Conservation (phyloP, 352 stramenopile genomes). For the Pythium phragmitis region DNA sequence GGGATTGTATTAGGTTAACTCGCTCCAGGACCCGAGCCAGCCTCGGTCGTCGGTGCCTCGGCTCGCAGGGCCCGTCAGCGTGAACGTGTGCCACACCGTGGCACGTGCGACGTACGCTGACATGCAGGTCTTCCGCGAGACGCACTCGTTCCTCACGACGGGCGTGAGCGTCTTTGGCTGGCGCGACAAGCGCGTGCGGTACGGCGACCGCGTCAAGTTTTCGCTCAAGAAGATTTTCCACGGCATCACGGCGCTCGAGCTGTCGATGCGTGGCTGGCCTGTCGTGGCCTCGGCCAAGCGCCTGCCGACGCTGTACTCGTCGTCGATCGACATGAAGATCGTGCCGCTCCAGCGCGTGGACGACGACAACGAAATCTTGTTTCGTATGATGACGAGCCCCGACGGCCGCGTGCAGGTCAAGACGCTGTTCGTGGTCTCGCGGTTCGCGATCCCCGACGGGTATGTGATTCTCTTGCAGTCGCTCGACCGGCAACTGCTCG, state of each 20-base stretch:
- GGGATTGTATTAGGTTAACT: not conserved
- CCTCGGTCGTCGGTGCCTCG: not conserved
- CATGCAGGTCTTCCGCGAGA: slow-evolving; percentile 22
- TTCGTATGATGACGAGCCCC: slow-evolving; percentile 22
- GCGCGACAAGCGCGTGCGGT: slow-evolving; percentile 29
- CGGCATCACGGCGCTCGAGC: slow-evolving; percentile 12
- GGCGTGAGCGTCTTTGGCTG: slow-evolving; percentile 35
- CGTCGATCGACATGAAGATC: slow-evolving; percentile 18
- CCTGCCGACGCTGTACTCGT: slow-evolving; percentile 22
- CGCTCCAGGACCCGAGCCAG: not conserved
- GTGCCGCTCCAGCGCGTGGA: slow-evolving; percentile 21
- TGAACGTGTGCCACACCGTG: slow-evolving; percentile 15
- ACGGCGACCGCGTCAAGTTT: slow-evolving; percentile 32
- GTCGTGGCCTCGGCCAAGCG: slow-evolving; percentile 21
- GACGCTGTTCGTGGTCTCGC: slow-evolving; percentile 25
- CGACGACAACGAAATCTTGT: slow-evolving; percentile 26
- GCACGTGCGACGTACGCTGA: slow-evolving; percentile 12
- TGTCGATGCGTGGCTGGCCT: slow-evolving; percentile 29
- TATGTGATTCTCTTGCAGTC: slow-evolving; percentile 23
- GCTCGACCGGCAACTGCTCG: slow-evolving; percentile 14
- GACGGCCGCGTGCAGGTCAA: slow-evolving; percentile 22
- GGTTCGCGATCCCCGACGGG: slow-evolving; percentile 16
- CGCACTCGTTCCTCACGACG: slow-evolving; percentile 25
- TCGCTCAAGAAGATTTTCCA: slow-evolving; percentile 35
- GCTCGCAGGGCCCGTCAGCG: slow-evolving; percentile 5